These are phyloP conservation scores for Globisporangium spinosum DNA, from an alignment of 352 stramenopile genomes.

Conservation along the genomic window DNA sequence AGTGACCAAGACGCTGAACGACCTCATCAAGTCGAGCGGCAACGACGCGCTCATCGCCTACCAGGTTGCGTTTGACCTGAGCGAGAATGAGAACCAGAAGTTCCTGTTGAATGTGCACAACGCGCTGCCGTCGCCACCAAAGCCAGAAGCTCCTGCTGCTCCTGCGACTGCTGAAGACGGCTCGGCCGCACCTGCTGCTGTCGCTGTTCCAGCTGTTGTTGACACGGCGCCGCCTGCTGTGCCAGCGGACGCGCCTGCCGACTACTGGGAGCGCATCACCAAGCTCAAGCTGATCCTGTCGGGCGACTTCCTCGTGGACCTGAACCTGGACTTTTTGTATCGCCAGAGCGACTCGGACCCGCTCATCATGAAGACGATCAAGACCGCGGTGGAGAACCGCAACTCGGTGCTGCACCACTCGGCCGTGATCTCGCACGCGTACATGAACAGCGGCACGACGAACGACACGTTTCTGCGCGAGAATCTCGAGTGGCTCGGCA, in stretches of 20 bases:
- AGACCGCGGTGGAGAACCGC: constrained; percentile 91
- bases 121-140: constrained; percentile 64
- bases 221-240: constrained; percentile 30
- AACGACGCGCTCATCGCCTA: constrained; percentile 90
- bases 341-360: constrained; percentile 88
- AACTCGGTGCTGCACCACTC: constrained; percentile 98
- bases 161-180: constrained; percentile 29
- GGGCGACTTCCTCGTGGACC: constrained; percentile 90
- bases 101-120: constrained; percentile 93
- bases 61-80: constrained; percentile 97
- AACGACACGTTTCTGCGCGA: constrained; percentile 97
- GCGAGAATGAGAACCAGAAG: constrained; percentile 97
- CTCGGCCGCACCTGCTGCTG: constrained; percentile 6
- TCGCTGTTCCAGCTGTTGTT: constrained; percentile 26
- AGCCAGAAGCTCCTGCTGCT: constrained; percentile 26
- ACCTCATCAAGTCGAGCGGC: constrained; percentile 73
- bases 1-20: constrained; percentile 85
- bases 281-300: constrained; percentile 87
- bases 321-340: constrained; percentile 93
- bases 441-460: constrained; percentile 97
- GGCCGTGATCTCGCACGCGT: constrained; percentile 95
- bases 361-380: constrained; percentile 93
- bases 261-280: constrained; percentile 83
- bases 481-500: constrained; percentile 99
- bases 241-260: constrained; percentile 41